Percentiles rank a stretch among this genome's conserved stretches.
These are phyloP conservation scores for Tolypocladium album DNA, from an alignment of 2,329 filamentous ascomycete species.

Conservation along the genomic window DNA sequence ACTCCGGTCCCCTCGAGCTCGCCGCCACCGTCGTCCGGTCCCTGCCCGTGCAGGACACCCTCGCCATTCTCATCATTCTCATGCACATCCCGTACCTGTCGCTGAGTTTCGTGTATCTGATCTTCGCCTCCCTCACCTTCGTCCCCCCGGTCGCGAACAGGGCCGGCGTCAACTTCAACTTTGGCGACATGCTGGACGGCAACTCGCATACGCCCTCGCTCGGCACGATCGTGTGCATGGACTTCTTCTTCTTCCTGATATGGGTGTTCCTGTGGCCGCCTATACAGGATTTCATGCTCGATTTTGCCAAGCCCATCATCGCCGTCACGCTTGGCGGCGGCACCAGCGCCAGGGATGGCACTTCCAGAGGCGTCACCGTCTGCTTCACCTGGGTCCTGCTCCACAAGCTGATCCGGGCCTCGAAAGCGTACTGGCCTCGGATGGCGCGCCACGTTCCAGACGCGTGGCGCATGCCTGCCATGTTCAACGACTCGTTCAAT, in stretches of 20 bases:
- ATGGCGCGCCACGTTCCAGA: conserved; percentile 35
- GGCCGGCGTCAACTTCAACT: conserved; percentile 67
- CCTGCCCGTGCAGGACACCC: conserved; percentile 86
- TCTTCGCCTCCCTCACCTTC: conserved; percentile 89
- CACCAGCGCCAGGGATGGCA: conserved; percentile 55
- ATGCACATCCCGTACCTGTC: conserved; percentile 85
- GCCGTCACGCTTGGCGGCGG: conserved; percentile 83
- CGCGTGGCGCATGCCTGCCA: conserved; percentile 31
- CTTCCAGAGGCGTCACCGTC: conserved; percentile 60
- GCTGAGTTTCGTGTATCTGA: conserved; percentile 78
- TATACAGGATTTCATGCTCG: conserved; percentile 77
- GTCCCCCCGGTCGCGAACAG: conserved; percentile 73
- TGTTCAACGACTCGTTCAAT: conserved; percentile 38
- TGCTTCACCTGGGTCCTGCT: conserved; percentile 58
- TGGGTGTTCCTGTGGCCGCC: conserved; percentile 86
- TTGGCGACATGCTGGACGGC: conserved; percentile 86
- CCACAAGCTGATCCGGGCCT: conserved; percentile 40
- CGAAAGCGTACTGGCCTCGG: conserved; percentile 36
- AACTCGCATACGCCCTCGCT: conserved; percentile 78
- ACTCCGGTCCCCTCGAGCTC: conserved; percentile 63
- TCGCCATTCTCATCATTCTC: conserved; percentile 91
- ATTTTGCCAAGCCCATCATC: conserved; percentile 87
- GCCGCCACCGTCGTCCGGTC: conserved; percentile 80
- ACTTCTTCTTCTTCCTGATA: conserved; percentile 69
- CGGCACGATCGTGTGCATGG: conserved; percentile 74